Percentiles rank a stretch among this genome's conserved stretches.
These are phyloP conservation scores for Borovskyia barvae DNA, from an alignment of 208 protist genomes.

Conservation along the genomic window DNA sequence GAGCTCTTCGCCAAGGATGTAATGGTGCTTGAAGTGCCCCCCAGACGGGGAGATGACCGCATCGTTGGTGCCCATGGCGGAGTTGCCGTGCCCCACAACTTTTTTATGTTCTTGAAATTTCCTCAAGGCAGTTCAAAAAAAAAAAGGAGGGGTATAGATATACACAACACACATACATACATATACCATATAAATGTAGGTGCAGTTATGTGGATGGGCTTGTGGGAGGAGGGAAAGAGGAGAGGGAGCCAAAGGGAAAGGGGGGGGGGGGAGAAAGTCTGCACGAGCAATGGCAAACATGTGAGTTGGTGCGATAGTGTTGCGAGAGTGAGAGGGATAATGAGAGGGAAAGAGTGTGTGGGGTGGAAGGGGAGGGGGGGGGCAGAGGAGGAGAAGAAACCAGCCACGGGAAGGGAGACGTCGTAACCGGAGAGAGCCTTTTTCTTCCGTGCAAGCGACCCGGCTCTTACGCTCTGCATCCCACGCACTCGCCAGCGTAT, in stretches of 20 bases:
- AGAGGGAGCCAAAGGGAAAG: too few relatives aligned
- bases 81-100: too few relatives aligned
- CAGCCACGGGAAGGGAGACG: not conserved
- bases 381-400: not conserved
- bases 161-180: not conserved
- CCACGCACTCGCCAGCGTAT: too few relatives aligned
- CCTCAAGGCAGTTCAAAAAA: constrained; percentile 1
- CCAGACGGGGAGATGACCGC: constrained; percentile 13
- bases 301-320: too few relatives aligned
- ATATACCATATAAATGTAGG: too few relatives aligned
- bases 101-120: too few relatives aligned
- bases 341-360: constrained; percentile 18
- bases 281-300: too few relatives aligned
- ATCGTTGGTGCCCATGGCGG: not conserved
- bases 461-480: too few relatives aligned
- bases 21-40: constrained; percentile 50
- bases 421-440: constrained; percentile 10
- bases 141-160: constrained; percentile 1
- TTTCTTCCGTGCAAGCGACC: too few relatives aligned
- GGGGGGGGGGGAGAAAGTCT: too few relatives aligned
- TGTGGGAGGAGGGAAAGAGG: too few relatives aligned
- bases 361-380: not conserved
- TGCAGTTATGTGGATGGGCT: too few relatives aligned
- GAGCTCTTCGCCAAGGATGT: constrained; percentile 45
- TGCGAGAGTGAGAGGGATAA: not conserved